Base-by-base conservation (phyloP, 352 stramenopile species). In the Aphanomyces astaci region DNA sequence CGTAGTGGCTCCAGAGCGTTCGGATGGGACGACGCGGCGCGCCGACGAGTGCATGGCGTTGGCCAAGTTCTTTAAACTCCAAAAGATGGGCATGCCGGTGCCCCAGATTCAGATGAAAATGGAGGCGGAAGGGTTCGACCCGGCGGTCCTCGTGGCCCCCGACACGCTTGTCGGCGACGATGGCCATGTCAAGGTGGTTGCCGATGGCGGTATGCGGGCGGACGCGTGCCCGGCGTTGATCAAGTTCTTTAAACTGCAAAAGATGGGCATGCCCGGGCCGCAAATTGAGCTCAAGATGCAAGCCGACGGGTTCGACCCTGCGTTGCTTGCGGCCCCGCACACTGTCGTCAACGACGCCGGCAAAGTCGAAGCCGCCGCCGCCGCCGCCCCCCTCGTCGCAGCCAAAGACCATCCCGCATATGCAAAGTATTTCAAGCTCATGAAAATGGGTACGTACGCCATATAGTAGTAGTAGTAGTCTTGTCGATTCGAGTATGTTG, bases 61-160 rank as follows among this genome's bases (percentile, higher is more conserved):
- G 25, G 64, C 63, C 3, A 98, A 98, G 75, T 98, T 98, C 74
- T 98, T 98, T 74, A 98, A 98, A 70, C 94, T 98, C 76, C 63
- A 87, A 13, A 98, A 97, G 66, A 94, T 98, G 78, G 94, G 93
- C 24, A 95, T 99, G 84, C 96, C 96, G 9, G 71, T 86, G 30
- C 86, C 94, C 48, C 94, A 96, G 52, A 92, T 98, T 22, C 97
- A 98, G 68, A 72, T 98, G 71, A 97, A 97, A 56, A 98, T 98
- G 92, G 92, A 78, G 25, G 81, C 90, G 28, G 94, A 98, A 76
- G 90, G 90, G 9, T 70, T 98, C 28, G 87, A 99, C 68, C 81
- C 92, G 3, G 76, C 78, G 15, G 70, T 98, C 15, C 63, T 73
- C n/a, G 64, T 69, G 28, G 83, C 75, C 0, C 84, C 84, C n/a